A percentile compares a stretch with the other conserved stretches of the same genome.
These are phyloP conservation scores for Stachybotrys chartarum DNA, from an alignment of 2,329 filamentous ascomycete species.

Conservation along the genomic window DNA sequence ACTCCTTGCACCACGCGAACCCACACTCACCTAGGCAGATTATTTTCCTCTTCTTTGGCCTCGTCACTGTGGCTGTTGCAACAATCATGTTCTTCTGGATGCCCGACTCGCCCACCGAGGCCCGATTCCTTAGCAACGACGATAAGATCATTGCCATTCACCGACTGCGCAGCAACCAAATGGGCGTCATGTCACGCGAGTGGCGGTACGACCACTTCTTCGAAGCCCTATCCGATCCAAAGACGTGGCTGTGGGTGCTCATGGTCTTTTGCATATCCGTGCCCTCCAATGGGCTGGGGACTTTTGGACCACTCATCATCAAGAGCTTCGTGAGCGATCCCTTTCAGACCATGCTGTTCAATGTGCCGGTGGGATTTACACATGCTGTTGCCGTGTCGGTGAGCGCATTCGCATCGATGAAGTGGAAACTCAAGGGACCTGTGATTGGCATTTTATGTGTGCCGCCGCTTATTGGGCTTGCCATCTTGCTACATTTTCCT, in stretches of 20 bases:
- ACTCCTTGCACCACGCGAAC: neutral
- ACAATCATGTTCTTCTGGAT: slow-evolving; percentile 37
- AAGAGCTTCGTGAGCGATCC: slow-evolving; percentile 50
- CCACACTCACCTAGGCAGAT: slow-evolving; percentile 22
- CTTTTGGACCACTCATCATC: slow-evolving; percentile 54
- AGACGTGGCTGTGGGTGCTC: slow-evolving; percentile 53
- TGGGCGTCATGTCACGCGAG: slow-evolving; percentile 43
- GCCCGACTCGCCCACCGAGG: slow-evolving; percentile 42
- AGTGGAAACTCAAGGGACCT: slow-evolving; percentile 48
- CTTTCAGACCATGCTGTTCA: slow-evolving; percentile 52
- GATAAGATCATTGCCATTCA: slow-evolving; percentile 49
- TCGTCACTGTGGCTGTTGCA: slow-evolving; percentile 40
- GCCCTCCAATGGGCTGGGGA: slow-evolving; percentile 49
- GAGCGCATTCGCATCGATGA: slow-evolving; percentile 48
- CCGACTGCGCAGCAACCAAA: slow-evolving; percentile 46
- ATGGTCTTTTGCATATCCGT: slow-evolving; percentile 49
- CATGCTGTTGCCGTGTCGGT: slow-evolving; percentile 53
- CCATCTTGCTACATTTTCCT: slow-evolving; percentile 43
- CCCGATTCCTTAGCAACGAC: slow-evolving; percentile 40
- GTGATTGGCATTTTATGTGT: slow-evolving; percentile 48
- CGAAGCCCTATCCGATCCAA: slow-evolving; percentile 48
- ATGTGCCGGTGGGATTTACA: slow-evolving; percentile 52
- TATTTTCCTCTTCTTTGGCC: slow-evolving; percentile 47
- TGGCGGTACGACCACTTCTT: slow-evolving; percentile 44
- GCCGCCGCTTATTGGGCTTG: slow-evolving; percentile 49